phyloP scores from a whole-genome alignment of 2,329 filamentous ascomycete genomes.

The Phaeosphaeriaceae sp. region DNA sequence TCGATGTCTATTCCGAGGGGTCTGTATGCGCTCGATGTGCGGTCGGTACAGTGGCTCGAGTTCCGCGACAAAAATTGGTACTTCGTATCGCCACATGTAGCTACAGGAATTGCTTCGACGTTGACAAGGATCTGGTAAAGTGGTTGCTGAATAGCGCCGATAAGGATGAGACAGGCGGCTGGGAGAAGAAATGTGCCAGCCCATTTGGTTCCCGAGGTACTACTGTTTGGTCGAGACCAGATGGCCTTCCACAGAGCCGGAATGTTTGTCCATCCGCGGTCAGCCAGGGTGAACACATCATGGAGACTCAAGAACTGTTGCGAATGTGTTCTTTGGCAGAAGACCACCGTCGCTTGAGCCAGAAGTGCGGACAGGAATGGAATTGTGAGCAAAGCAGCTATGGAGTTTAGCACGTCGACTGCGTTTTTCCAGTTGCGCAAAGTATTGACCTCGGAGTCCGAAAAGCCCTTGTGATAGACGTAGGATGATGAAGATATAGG shows the following conservation, averaged over 20 bases:
- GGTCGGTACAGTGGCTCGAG: background rate
- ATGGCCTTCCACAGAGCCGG: background rate
- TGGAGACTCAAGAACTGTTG: slow-evolving; percentile 3
- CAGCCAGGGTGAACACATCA: background rate
- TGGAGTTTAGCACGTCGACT: slow-evolving; percentile 8
- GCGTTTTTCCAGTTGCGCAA: slow-evolving; percentile 5
- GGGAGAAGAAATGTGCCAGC: background rate
- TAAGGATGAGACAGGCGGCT: background rate
- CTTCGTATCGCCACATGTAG: background rate
- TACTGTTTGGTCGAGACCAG: background rate
- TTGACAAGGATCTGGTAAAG: slow-evolving; percentile 7
- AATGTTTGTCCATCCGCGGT: slow-evolving; percentile 7
- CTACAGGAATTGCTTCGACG: background rate
- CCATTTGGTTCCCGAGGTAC: background rate
- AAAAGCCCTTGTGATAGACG: slow-evolving; percentile 4
- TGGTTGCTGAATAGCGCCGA: slow-evolving; percentile 8
- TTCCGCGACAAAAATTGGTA: background rate
- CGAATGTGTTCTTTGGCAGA: slow-evolving; percentile 1
- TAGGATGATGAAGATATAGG: slow-evolving; percentile 4
- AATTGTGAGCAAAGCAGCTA: slow-evolving; percentile 8
- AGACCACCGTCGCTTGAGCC: slow-evolving; percentile 6
- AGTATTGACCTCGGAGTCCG: background rate
- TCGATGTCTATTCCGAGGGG: slow-evolving; percentile 12
- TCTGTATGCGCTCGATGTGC: background rate
- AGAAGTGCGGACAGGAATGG: slow-evolving; percentile 7